phyloP scores from a whole-genome alignment of 192 early-diverging fungal genomes.

The Coemansia sp. region DNA sequence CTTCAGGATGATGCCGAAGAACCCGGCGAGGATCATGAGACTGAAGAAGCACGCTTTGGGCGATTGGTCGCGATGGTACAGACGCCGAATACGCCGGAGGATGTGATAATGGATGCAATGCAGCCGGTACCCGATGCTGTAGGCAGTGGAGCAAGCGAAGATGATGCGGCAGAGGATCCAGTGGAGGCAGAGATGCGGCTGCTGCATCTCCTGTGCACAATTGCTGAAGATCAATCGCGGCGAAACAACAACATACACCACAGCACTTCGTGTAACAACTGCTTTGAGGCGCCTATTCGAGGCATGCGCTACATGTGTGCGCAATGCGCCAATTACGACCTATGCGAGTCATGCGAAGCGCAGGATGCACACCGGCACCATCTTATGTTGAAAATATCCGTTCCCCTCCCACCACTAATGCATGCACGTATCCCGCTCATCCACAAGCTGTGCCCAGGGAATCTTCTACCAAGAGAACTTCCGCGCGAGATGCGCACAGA shows the following conservation, averaged over 20 bases:
- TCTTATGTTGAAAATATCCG: constrained; percentile 84
- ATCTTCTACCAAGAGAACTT: constrained; percentile 19
- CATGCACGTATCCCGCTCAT: constrained; percentile 74
- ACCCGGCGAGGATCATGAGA: not conserved
- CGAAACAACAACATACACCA: constrained; percentile 63
- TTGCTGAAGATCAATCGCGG: constrained; percentile 82
- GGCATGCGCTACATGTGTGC: constrained; percentile 92
- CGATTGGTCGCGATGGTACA: not conserved
- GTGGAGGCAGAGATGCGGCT: constrained; percentile 49
- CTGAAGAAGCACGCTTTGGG: not conserved
- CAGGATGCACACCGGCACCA: constrained; percentile 81
- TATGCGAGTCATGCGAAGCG: constrained; percentile 91
- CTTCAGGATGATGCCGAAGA: constrained; percentile 13
- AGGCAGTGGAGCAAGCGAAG: not conserved
- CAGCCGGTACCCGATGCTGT: not conserved
- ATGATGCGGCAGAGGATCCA: not conserved
- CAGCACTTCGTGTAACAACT: constrained; percentile 92
- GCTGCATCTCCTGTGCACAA: constrained; percentile 74
- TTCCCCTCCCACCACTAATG: constrained; percentile 88
- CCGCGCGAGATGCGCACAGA: constrained; percentile 6
- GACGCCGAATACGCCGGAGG: not conserved
- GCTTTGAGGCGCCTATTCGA: constrained; percentile 80
- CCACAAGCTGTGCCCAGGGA: constrained; percentile 77
- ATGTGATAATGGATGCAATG: not conserved
- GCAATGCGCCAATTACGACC: constrained; percentile 90